Evolutionary conservation across 768 basidiomycete genomes (phyloP).

Genomic region (Suillus ampliporus): DNA sequence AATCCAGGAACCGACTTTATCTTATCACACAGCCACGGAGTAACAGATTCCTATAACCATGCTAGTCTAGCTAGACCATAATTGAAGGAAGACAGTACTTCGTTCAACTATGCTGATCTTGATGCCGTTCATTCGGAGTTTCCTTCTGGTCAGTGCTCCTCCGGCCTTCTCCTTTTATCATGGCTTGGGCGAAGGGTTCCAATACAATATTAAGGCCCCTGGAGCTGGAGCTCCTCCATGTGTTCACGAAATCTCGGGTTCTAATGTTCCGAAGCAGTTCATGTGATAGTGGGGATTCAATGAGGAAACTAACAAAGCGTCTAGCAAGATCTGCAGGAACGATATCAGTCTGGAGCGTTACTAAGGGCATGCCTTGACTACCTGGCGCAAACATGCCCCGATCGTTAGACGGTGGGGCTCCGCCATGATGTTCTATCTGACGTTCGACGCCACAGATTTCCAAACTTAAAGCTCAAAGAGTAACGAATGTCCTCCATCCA

Average conservation of each 20-base stretch:
- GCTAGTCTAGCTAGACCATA: too few relatives aligned
- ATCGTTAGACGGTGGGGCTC: neutral
- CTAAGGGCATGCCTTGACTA: constrained; percentile 50
- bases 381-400: constrained; percentile 47
- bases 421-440: neutral
- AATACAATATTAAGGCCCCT: constrained; percentile 49
- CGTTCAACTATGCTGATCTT: too few relatives aligned
- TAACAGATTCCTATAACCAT: constrained; percentile 70
- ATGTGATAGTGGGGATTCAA: constrained; percentile 65
- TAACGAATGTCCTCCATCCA: constrained; percentile 1
- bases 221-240: constrained; percentile 59
- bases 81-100: too few relatives aligned
- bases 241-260: constrained; percentile 61
- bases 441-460: neutral
- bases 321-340: constrained; percentile 70
- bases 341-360: constrained; percentile 50
- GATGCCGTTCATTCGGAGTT: constrained; percentile 50
- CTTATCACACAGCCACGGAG: neutral
- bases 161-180: constrained; percentile 46
- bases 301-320: constrained; percentile 71
- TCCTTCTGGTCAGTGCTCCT: constrained; percentile 38
- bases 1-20: neutral
- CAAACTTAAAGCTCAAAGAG: neutral
- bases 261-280: constrained; percentile 61
- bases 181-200: constrained; percentile 67